Base-by-base conservation (phyloP, 2,329 filamentous ascomycete species). In the Geosmithia morbida region DNA sequence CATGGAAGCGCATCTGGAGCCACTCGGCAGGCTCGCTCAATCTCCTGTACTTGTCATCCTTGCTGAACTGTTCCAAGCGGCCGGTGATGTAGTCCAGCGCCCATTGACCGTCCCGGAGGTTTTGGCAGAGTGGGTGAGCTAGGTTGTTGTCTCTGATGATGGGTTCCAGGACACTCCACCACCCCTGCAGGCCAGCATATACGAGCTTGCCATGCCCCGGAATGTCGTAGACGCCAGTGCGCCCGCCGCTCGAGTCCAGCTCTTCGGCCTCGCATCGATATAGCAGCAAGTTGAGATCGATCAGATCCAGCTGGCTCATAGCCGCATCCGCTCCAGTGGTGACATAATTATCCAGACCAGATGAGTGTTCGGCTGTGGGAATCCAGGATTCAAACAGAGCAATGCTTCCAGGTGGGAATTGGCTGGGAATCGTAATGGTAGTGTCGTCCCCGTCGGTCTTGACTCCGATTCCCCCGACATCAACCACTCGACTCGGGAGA, bases 351-450 rank as follows among this genome's bases (percentile, higher is more conserved):
- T 96, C 89, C 17, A 98, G 70, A 19, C 87, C 86, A 41, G 82
- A 76, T 2, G 84, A 81, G 61, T 94, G 85, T 59, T 96, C 87
- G 2, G 85, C 85, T 20, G 80, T 80, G 3, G 89, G 89, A 26
- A 97, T 92, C 83, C 85, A 97, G 0, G 92, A 98, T 67, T 97
- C 89, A 55, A 96, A 94, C 2, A 98, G 70, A 2, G 89, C 88
- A 54, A 98, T 94, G 53, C 88, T 95, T 49, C 92, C 92, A 14
- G 94, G 89, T 3, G 88, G 87, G 60, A 98, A 95, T 51, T 81
- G 79, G 44, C 88, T 81, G 2, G 85, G 81, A 16, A 95, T 80
- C 1, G 79, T 81, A 52, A 98, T 87, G 48, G 81, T 75, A 2
- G 88, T 90, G 55, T 87, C 81, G 43, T 84, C 77, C 4, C 75